Percentiles rank a stretch among this genome's conserved stretches.
phyloP scores from a whole-genome alignment of 2,329 filamentous ascomycete species.

The Ophiocordyceps sinensis region DNA sequence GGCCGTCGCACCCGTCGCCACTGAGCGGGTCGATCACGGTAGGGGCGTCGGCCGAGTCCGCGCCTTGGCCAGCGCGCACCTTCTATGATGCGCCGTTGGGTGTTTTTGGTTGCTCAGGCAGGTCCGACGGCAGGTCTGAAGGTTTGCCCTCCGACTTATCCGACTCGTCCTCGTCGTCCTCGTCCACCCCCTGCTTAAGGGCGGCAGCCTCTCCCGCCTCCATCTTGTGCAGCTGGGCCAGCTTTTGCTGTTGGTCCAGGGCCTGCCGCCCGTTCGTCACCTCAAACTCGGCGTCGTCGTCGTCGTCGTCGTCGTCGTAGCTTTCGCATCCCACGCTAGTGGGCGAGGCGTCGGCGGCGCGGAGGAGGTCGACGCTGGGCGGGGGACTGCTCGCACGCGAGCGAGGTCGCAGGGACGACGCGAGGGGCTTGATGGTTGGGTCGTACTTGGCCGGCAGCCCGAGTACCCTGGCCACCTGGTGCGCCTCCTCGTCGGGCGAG shows the following conservation, averaged over 20 bases:
- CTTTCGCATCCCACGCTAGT: constrained; percentile 25
- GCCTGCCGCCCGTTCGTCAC: constrained; percentile 28
- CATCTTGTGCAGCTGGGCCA: constrained; percentile 42
- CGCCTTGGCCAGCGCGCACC: constrained; percentile 6
- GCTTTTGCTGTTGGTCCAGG: constrained; percentile 31
- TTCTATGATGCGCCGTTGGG: constrained; percentile 18
- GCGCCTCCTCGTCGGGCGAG: constrained; percentile 47
- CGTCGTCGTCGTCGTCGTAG: constrained; percentile 24
- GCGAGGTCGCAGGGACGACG: constrained; percentile 12
- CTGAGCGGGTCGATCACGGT: not conserved
- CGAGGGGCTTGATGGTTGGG: constrained; percentile 45
- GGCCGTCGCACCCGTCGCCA: not conserved
- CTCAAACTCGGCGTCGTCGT: constrained; percentile 27
- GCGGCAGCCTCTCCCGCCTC: constrained; percentile 43
- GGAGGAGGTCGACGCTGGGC: constrained; percentile 8
- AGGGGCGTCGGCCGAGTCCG: not conserved
- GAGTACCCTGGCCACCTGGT: constrained; percentile 47
- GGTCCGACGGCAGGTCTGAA: not conserved
- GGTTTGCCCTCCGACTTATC: constrained; percentile 4
- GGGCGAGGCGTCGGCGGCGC: constrained; percentile 10
- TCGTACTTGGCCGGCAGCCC: constrained; percentile 49
- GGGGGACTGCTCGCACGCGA: constrained; percentile 7
- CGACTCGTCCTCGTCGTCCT: constrained; percentile 24
- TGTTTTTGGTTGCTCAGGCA: constrained; percentile 7
- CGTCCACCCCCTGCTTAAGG: constrained; percentile 24